Evolutionary conservation across 306 rosid genomes (phyloP), one percentile per base, ranked within the genome.

Genomic region (Gillenia trifoliata): DNA sequence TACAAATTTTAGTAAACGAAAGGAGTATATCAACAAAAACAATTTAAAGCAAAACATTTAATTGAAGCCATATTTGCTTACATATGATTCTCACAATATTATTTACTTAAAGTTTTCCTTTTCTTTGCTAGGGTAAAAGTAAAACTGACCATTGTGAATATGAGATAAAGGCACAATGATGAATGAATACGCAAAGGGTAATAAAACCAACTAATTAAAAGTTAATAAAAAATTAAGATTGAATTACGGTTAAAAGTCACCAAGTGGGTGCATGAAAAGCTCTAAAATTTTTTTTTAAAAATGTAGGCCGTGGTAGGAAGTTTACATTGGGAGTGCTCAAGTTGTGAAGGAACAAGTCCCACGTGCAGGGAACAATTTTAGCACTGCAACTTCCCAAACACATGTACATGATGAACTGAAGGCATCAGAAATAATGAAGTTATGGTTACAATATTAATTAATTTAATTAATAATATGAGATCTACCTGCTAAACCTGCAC

Each of bases 311-410:
- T 11, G 52, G 28, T 12, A 71, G 17, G 13, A 47, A 29, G 43
- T 45, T 54, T 13, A 68, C 33, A 49, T 23, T 4, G 38, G 75
- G 74, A 55, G 63, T 64, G 79, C 45, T 71, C 43, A 43, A 71
- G 76, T 77, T 74, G 69, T 22, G 69, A 74, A 61, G 78, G 71
- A 62, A 74, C 75, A 65, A 82, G 28, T 77, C 83, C 71, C 92
- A 84, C 83, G 86, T 84, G 92, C 78, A 75, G 67, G 73, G 80
- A 78, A 65, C 77, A 29, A 71, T 38, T 68, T 34, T 49, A 43
- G 30, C 75, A 52, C 74, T 64, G 45, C 68, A 33, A 47, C 74
- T 60, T 25, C 65, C 20, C 47, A 9, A 45, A 74, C 38, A 78
- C 72, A 49, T 62, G 70, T 56, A 41, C 75, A 81, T 38, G 68